Evolutionary conservation across 352 stramenopile genomes (phyloP).

Genomic region (Peronospora belbahrii): DNA sequence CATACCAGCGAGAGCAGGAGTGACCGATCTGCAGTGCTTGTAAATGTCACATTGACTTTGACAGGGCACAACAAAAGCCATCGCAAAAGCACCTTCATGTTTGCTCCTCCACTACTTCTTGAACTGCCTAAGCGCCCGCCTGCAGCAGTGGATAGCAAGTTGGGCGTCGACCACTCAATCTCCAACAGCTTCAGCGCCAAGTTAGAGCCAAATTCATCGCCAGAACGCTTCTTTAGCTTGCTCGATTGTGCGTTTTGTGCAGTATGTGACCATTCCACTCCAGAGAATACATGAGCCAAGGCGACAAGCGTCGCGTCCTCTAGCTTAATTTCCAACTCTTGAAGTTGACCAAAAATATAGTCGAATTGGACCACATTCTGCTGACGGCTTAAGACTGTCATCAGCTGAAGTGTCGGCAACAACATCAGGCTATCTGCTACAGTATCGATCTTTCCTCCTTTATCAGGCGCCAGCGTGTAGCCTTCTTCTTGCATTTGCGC

Average conservation of each 20-base stretch:
- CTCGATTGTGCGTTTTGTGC: conserved; percentile 16
- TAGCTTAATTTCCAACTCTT: conserved; percentile 82
- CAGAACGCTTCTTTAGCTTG: conserved; percentile 13
- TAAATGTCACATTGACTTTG: conserved; percentile 85
- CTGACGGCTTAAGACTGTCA: conserved; percentile 62
- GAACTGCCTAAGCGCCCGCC: conserved; percentile 19
- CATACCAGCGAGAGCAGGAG: conserved; percentile 67
- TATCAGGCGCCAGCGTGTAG: conserved; percentile 17
- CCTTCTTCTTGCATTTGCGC: conserved; percentile 63
- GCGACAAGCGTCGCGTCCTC: conserved; percentile 74
- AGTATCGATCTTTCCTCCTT: conserved; percentile 8
- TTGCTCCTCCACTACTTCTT: conserved; percentile 33
- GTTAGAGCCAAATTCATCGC: conserved; percentile 34
- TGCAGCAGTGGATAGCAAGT: conserved; percentile 29
- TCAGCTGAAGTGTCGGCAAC: conserved; percentile 73
- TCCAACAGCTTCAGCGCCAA: conserved; percentile 44
- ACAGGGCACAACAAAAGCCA: conserved; percentile 82
- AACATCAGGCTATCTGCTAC: conserved; percentile 28
- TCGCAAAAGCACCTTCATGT: conserved; percentile 66
- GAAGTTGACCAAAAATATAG: conserved; percentile 82
- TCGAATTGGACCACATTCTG: conserved; percentile 70
- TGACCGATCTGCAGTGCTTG: conserved; percentile 75
- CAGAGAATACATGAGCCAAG: conserved; percentile 65
- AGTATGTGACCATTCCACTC: conserved; percentile 51
- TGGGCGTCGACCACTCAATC: conserved; percentile 51